Evolutionary conservation across 805 yeast species (phyloP), one percentile per base, ranked within the genome.

Genomic region (Osmozyma mogii): DNA sequence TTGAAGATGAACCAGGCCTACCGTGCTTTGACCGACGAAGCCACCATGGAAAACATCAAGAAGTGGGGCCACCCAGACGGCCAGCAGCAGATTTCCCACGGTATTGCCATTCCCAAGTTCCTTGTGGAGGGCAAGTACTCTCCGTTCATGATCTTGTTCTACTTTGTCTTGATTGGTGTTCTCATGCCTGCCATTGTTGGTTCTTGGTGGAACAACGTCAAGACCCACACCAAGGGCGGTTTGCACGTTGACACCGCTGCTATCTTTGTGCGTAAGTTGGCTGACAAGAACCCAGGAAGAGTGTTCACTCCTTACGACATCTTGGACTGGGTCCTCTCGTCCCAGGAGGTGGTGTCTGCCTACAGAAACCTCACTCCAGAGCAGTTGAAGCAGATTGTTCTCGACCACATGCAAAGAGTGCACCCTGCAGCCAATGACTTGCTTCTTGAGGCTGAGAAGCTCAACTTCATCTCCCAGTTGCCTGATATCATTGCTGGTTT

Each of bases 11-110:
- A 84, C 35, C 83, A 84, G 56, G 99, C 99, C 15, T 87, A 94
- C 60, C 83, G 87, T 56, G 84, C 98, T 0, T 70, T 92, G 40
- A 94, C 98, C 9, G 97, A 92, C 56, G 96, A 84, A 43, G 70
- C 66, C 8, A 76, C 84, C 3, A 81, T 75, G 45, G 84, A 83
- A 44, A 92, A 92, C 52, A 87, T 72, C 54, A 62, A 79, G 45
- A 78, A 74, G 44, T 92, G 80, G 49, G 99, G 99, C 28, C 95
- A 94, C 52, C 99, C 99, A 4, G 99, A 92, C 61, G 98, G 98
- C 24, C 95, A 94, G 24, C 95, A 84, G 56, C 84, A 84, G 16
- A 69, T 80, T 12, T 63, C 80, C 13, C 96, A 85, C 52, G 98
- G 98, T 38, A 87, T 92, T 54, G 99, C 97, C 0, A 61, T 92